Conservation (phyloP, 2,329 filamentous ascomycete genomes). For the Sarocladiaceae sp. region DNA sequence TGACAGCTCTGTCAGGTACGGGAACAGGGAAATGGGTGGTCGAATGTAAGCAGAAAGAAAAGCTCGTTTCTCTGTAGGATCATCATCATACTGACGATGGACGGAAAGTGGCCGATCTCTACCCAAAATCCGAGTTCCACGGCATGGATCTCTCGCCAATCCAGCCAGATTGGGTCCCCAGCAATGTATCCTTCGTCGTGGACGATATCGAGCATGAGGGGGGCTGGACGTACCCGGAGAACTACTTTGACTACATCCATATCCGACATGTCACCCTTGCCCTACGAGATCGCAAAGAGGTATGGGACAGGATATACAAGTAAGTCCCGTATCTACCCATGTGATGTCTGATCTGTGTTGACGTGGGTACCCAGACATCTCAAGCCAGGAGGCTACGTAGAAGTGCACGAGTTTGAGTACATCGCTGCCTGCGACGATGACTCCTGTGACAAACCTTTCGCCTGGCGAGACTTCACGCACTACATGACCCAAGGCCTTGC, state of each 20-base stretch:
- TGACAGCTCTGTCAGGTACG: slow-evolving; percentile 29
- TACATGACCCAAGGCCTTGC: slow-evolving; percentile 35
- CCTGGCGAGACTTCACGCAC: slow-evolving; percentile 38
- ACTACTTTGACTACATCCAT: slow-evolving; percentile 43
- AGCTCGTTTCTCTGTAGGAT: background rate
- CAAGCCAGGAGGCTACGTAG: slow-evolving; percentile 45
- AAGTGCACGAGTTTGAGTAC: slow-evolving; percentile 41
- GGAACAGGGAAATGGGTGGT: slow-evolving; percentile 47
- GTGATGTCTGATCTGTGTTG: no score
- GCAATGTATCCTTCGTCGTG: slow-evolving; percentile 45
- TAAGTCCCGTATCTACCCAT: no score
- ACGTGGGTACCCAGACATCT: slow-evolving; percentile 41
- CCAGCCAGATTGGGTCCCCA: slow-evolving; percentile 43
- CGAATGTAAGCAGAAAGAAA: slow-evolving; percentile 33
- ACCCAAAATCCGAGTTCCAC: slow-evolving; percentile 35
- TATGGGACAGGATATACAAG: slow-evolving; percentile 38
- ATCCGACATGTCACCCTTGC: slow-evolving; percentile 40
- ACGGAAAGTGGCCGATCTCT: slow-evolving; percentile 46
- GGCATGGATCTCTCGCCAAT: slow-evolving; percentile 47
- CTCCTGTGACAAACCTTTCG: slow-evolving; percentile 36
- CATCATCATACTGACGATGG: background rate
- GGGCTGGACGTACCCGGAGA: slow-evolving; percentile 40
- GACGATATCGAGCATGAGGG: slow-evolving; percentile 46
- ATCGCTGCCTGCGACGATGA: slow-evolving; percentile 37
- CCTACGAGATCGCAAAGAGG: slow-evolving; percentile 31